Conservation (phyloP, 768 basidiomycete species). For the Neoboletus brunneissimus region DNA sequence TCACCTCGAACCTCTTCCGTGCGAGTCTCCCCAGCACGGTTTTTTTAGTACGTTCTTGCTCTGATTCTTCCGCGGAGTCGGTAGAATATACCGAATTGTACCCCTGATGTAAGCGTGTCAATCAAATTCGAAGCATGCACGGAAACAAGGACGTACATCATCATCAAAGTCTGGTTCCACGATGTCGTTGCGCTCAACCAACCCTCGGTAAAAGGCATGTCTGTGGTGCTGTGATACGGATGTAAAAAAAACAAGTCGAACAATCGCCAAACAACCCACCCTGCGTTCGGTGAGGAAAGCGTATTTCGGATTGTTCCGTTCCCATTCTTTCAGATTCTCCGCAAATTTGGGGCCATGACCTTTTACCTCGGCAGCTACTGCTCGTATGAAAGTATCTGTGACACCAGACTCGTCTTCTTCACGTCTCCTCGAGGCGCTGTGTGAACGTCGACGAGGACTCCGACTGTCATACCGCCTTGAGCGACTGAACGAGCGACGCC, state of each 20-base stretch:
- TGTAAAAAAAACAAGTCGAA: slow-evolving; percentile 3
- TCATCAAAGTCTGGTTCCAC: slow-evolving; percentile 77
- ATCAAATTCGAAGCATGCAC: neutral
- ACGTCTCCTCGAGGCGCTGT: slow-evolving; percentile 29
- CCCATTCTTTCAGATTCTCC: slow-evolving; percentile 66
- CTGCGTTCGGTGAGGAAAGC: slow-evolving; percentile 63
- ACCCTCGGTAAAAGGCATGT: slow-evolving; percentile 66
- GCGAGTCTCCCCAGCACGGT: slow-evolving; percentile 76
- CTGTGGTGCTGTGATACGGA: slow-evolving; percentile 55
- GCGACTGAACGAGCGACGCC: slow-evolving; percentile 48
- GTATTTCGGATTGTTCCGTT: slow-evolving; percentile 80
- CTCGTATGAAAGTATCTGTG: slow-evolving; percentile 81
- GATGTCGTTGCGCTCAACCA: slow-evolving; percentile 55
- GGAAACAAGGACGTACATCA: slow-evolving; percentile 47
- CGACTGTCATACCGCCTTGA: slow-evolving; percentile 42
- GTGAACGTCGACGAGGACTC: slow-evolving; percentile 47
- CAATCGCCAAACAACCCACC: slow-evolving; percentile 36
- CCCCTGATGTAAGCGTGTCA: slow-evolving; percentile 47
- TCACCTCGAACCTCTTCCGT: slow-evolving; percentile 81
- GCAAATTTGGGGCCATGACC: slow-evolving; percentile 80
- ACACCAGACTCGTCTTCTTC: slow-evolving; percentile 59
- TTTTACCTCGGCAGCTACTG: slow-evolving; percentile 81
- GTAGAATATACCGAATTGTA: slow-evolving; percentile 88
- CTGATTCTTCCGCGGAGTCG: slow-evolving; percentile 92
- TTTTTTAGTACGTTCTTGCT: slow-evolving; percentile 78